Base-by-base conservation (phyloP, 257 asterid species). In the Salvia miltiorrhiza region DNA sequence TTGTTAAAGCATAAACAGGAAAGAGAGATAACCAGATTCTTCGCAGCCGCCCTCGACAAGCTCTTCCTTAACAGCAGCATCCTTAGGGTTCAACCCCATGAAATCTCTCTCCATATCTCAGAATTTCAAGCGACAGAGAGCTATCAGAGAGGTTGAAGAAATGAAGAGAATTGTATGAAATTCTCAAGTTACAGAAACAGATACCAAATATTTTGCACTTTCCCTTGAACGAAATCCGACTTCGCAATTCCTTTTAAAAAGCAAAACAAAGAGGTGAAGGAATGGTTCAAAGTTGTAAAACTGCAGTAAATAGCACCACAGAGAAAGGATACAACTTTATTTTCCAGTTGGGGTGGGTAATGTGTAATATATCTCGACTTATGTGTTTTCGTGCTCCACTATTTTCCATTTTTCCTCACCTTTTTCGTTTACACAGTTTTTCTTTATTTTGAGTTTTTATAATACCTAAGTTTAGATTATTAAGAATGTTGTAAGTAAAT, bases 31-130 rank as follows among this genome's bases (percentile, higher is more conserved):
- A 87, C 95, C 93, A 71, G 84, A 72, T 26, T 87, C 89, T 57
- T 76, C 79, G 69, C 73, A 74, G 67, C 72, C 70, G 32, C 77
- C 85, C 40, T 84, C 90, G 64, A 81, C 78, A 67, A 24, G 69
- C 74, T 90, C 93, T 69, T 82, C 89, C 80, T 87, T 90, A 13
- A 81, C 82, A 50, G 71, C 70, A 67, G 85, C 70, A 9, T 75
- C 84, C 76, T 78, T 82, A 9, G 62, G 71, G 66, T 73, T 85
- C 83, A 87, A 70, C 9, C 95, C 95, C 90, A 90, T 58, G 77
- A 87, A 87, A 79, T 90, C 95, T 63, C 89, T 81, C 85, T 87
- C 95, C 96, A 90, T 90, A 52, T 50, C 81, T 71, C 78, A 72
- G 76, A 62, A 69, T 72, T 66, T 20, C 35, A 63, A 37, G 20